These are phyloP conservation scores for Citrullus amarus DNA, from an alignment of 306 rosid genomes.

Conservation along the genomic window DNA sequence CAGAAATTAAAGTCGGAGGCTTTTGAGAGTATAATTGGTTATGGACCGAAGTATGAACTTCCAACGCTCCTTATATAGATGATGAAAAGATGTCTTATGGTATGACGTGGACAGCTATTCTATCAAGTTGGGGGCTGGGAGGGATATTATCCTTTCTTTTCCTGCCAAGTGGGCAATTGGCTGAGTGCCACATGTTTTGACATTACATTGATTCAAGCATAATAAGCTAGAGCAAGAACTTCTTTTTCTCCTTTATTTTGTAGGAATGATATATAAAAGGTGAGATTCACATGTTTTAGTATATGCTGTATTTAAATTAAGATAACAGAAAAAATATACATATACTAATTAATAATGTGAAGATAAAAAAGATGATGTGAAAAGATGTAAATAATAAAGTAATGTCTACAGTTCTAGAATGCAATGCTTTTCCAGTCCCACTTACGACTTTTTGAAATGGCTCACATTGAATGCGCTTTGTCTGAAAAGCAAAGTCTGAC, in stretches of 20 bases:
- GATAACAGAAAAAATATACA: neutral
- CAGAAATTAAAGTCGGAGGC: neutral
- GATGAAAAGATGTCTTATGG: neutral
- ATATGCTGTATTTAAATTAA: neutral
- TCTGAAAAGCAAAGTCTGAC: conserved; percentile 7
- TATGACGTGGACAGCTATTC: neutral
- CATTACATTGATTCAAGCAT: neutral
- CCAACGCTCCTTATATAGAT: conserved; percentile 1
- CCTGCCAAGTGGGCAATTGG: conserved; percentile 24
- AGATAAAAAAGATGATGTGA: neutral
- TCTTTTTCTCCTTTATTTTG: neutral
- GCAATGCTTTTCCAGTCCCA: neutral
- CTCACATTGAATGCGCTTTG: conserved; percentile 7
- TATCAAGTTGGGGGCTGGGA: neutral
- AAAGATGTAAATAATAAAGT: neutral
- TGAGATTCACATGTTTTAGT: neutral
- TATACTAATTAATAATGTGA: neutral
- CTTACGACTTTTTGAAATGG: neutral
- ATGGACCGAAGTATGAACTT: neutral
- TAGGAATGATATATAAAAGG: conserved; percentile 1
- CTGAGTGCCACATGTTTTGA: conserved; percentile 18
- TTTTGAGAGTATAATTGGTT: neutral
- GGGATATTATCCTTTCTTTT: conserved; percentile 5
- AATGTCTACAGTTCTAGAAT: neutral
- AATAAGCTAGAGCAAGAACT: neutral